Conservation (phyloP, 2,329 filamentous ascomycete species). For the Acrocalymma vagum region DNA sequence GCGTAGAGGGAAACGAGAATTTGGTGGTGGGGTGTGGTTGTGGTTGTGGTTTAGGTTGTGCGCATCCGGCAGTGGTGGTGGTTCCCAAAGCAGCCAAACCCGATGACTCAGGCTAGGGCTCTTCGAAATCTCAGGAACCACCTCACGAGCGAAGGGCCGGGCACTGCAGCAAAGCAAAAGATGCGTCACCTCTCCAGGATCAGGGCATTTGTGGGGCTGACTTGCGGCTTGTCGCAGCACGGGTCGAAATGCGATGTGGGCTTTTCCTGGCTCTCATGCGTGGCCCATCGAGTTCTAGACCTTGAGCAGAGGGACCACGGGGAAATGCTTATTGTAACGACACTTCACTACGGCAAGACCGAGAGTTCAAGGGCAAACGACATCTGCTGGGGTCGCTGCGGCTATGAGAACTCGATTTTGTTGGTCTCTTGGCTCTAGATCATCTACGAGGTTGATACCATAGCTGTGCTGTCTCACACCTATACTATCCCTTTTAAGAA, state of each 20-base stretch:
- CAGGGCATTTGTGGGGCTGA: constrained; percentile 26
- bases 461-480: too few relatives aligned
- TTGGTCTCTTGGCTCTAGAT: too few relatives aligned
- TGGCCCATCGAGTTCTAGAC: constrained; percentile 36
- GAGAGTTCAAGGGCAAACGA: too few relatives aligned
- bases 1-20: constrained; percentile 5
- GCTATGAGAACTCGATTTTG: too few relatives aligned
- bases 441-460: too few relatives aligned
- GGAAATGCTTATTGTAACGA: constrained; percentile 48
- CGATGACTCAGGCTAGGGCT: constrained; percentile 8
- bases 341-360: too few relatives aligned
- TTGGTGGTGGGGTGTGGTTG: constrained; percentile 16
- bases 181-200: constrained; percentile 27
- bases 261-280: constrained; percentile 26
- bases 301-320: constrained; percentile 24
- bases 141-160: constrained; percentile 19
- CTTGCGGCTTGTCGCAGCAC: constrained; percentile 32
- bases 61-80: constrained; percentile 20
- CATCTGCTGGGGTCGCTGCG: too few relatives aligned
- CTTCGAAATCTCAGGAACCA: too few relatives aligned
- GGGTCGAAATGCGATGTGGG: constrained; percentile 15
- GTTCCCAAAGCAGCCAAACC: too few relatives aligned
- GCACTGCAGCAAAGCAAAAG: constrained; percentile 22
- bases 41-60: constrained; percentile 12
- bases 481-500: too few relatives aligned